Percentiles rank a stretch among this genome's conserved stretches.
These are phyloP conservation scores for Xylaria scruposa DNA, from an alignment of 495 filamentous ascomycete species.

Conservation along the genomic window DNA sequence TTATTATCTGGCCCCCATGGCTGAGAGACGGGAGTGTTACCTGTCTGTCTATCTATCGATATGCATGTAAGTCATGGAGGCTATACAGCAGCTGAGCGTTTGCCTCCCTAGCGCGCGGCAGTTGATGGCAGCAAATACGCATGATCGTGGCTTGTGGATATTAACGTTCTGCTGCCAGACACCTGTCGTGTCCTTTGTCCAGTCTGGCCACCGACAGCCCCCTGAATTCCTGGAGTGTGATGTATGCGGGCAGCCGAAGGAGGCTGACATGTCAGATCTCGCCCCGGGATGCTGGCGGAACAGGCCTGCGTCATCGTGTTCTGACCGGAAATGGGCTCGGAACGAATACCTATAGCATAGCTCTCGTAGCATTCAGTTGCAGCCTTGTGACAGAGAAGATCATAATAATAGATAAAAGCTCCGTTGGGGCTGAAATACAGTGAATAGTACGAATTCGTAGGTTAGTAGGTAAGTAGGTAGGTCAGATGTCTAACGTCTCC, in stretches of 20 bases:
- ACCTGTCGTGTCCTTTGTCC: constrained; percentile 6
- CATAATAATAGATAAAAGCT: background rate
- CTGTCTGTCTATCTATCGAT: background rate
- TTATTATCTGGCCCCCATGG: background rate
- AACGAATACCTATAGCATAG: background rate
- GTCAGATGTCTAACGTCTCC: constrained; percentile 9
- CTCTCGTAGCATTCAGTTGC: background rate
- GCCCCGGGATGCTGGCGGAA: constrained; percentile 21
- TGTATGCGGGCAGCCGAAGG: constrained; percentile 24
- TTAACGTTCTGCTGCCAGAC: constrained; percentile 12
- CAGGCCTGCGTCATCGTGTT: constrained; percentile 14
- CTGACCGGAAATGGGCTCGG: background rate
- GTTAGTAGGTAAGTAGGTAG: background rate
- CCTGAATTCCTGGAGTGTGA: constrained; percentile 6
- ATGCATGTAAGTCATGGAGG: constrained; percentile 17
- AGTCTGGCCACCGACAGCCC: constrained; percentile 12
- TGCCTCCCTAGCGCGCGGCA: constrained; percentile 26
- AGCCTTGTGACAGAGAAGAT: background rate
- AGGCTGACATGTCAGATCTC: constrained; percentile 28
- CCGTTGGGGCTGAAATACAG: constrained; percentile 1
- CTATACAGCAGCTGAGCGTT: constrained; percentile 16
- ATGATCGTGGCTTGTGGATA: constrained; percentile 13
- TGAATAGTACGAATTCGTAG: no score
- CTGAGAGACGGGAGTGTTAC: background rate
- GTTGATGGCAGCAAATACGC: constrained; percentile 6